Base-by-base conservation (phyloP, 2,329 filamentous ascomycete genomes). In the Tolypocladium pustulatum region DNA sequence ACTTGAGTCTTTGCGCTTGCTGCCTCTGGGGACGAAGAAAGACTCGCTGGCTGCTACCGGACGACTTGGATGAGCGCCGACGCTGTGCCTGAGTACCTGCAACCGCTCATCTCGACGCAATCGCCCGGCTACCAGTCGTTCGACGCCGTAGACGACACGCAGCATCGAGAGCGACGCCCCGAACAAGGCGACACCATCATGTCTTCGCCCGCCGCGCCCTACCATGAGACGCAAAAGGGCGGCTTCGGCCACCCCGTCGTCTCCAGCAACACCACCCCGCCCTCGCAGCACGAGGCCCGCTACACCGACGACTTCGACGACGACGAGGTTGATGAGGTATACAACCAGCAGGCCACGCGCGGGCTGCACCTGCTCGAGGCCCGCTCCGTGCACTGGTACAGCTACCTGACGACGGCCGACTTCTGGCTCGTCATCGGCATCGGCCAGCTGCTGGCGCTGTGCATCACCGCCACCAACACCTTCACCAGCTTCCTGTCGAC, bases 401-500 rank as follows among this genome's bases (percentile, higher is more conserved):
- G 87, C 51, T 97, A 94, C 75, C 78, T 97, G 62, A 81, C 80
- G 65, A 96, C 92, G 13, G 81, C 81, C 68, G 90, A 97, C 70
- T 97, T 99, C 71, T 97, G 91, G 84, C 77, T 90, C 65, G 85
- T 96, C 51, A 78, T 97, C 66, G 61, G 84, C 55, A 76, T 97
- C 61, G 91, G 91, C 60, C 92, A 97, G 80, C 73, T 91, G 57
- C 85, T 96, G 52, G 86, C 92, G 5, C 84, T 99, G 60, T 92
- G 91, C 77, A 94, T 96, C 74, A 97, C 92, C 1, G 86, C 84
- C 36, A 97, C 92, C 56, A 96, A 95, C 78, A 97, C 94, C 54
- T 90, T 97, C 69, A 90, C 88, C 41, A 84, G 82, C 32, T 83
- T 97, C 58, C 84, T 99, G 36, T 80, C 80, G 59, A 67, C 71